Conservation (phyloP, 208 protist species). For the Leishmania gerbilli region DNA sequence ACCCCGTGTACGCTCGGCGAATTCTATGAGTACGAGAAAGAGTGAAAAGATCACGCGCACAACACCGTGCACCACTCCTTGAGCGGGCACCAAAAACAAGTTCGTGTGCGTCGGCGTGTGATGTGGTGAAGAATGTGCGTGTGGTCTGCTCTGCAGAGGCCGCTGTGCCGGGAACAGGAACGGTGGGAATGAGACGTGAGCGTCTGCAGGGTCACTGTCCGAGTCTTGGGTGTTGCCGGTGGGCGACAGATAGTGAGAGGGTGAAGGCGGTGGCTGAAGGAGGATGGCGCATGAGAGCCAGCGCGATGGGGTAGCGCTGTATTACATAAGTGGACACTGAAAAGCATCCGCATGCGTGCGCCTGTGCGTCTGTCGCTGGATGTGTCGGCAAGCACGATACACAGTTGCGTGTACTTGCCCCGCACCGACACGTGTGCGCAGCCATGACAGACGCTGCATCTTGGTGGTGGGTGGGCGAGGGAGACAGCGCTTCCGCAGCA, state of each 20-base stretch:
- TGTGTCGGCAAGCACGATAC: neutral
- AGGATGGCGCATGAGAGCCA: neutral
- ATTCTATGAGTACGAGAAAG: neutral
- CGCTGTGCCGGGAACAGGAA: neutral
- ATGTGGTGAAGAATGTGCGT: neutral
- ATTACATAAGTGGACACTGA: neutral
- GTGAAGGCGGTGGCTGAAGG: neutral
- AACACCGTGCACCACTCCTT: neutral
- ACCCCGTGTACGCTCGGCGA: neutral
- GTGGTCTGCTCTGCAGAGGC: neutral
- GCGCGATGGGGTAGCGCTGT: neutral
- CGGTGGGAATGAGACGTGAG: neutral
- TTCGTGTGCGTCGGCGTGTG: neutral
- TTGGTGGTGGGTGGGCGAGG: neutral
- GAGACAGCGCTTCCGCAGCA: neutral
- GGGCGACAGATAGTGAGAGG: neutral
- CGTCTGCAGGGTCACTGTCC: neutral
- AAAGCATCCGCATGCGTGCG: neutral
- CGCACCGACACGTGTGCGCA: neutral
- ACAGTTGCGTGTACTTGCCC: neutral
- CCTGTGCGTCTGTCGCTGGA: neutral
- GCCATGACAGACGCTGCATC: neutral
- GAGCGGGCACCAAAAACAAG: neutral
- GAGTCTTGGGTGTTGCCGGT: neutral
- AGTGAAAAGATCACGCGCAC: neutral